Percentiles rank a stretch among this genome's conserved stretches.
Evolutionary conservation across 1,284 basidiomycete genomes (phyloP).

Genomic region (Testicularia cyperi): DNA sequence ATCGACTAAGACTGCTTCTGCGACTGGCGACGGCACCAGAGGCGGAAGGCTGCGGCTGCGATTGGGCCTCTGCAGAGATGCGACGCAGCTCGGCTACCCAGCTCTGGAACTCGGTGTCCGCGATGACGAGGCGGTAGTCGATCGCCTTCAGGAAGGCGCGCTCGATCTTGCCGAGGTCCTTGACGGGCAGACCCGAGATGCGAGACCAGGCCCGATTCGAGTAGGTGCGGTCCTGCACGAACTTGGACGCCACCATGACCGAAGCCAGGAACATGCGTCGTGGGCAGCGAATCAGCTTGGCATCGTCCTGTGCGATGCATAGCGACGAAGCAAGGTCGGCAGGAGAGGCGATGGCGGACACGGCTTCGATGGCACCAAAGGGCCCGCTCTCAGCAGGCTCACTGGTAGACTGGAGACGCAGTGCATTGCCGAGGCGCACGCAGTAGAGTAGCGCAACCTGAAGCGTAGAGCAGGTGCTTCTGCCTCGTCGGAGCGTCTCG

Average conservation of each 20-base stretch:
- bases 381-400: too few species aligned
- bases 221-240: conserved; percentile 87
- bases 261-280: conserved; percentile 83
- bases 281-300: conserved; percentile 66
- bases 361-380: too few species aligned
- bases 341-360: conserved; percentile 17
- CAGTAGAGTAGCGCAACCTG: conserved; percentile 57
- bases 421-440: conserved; percentile 35
- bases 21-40: background rate
- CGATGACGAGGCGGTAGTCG: conserved; percentile 61
- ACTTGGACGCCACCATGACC: conserved; percentile 84
- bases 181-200: conserved; percentile 61
- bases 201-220: conserved; percentile 87
- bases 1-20: conserved; percentile 24
- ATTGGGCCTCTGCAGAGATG: background rate
- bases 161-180: conserved; percentile 62
- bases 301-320: conserved; percentile 29
- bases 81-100: conserved; percentile 49
- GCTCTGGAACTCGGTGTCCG: conserved; percentile 41
- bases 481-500: conserved; percentile 55
- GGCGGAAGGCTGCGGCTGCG: background rate
- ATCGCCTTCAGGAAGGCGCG: conserved; percentile 61
- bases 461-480: conserved; percentile 55
- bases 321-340: too few species aligned
- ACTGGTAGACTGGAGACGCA: too few species aligned